Evolutionary conservation across 2,329 filamentous ascomycete species (phyloP).

Genomic region (Fusarium poae): DNA sequence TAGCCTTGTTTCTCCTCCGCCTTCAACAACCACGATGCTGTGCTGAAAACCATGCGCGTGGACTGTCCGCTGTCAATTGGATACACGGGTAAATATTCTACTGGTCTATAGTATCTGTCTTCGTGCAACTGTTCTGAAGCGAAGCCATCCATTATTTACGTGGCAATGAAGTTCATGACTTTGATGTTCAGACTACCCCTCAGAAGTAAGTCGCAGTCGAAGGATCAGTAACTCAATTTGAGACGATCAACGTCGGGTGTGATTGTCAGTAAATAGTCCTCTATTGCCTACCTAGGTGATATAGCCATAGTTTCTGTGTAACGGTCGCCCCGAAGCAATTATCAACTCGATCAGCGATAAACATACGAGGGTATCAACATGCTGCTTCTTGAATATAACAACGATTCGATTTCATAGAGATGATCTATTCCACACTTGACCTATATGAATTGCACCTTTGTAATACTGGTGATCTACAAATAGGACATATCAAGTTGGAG

Average conservation of each 20-base stretch:
- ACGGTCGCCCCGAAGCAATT: background rate
- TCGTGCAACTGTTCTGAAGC: background rate
- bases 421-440: too few species aligned
- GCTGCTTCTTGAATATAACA: background rate
- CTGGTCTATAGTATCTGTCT: background rate
- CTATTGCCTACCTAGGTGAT: background rate
- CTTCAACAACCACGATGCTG: background rate
- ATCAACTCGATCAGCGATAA: too few species aligned
- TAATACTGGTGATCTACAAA: background rate
- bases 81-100: background rate
- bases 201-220: background rate
- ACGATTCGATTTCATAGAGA: background rate
- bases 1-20: background rate
- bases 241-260: too few species aligned
- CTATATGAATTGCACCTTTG: background rate
- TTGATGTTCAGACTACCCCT: background rate
- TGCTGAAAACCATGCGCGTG: background rate
- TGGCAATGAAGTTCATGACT: background rate
- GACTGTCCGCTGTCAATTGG: background rate
- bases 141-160: too few species aligned
- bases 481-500: background rate
- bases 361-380: too few species aligned
- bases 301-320: background rate
- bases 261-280: background rate
- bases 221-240: background rate